Evolutionary conservation across 2,329 filamentous ascomycete species (phyloP).

Genomic region (Hypoxylon sp.): DNA sequence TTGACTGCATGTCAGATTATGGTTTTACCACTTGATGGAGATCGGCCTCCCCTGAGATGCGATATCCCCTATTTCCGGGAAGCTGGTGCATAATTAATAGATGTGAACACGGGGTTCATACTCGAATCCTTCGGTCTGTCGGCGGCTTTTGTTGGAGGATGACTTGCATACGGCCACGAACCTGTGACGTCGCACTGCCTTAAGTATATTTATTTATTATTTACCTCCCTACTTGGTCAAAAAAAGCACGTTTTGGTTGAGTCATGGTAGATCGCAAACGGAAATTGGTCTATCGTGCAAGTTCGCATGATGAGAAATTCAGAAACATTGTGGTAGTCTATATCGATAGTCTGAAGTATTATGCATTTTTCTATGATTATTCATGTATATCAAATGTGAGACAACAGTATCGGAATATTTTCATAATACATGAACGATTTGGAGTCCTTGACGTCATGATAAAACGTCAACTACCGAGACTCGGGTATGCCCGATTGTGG

Average conservation of each 20-base stretch:
- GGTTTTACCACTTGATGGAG: conserved; percentile 32
- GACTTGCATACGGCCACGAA: conserved; percentile 37
- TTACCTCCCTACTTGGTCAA: conserved; percentile 8
- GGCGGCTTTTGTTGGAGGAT: conserved; percentile 40
- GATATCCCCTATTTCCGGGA: conserved; percentile 34
- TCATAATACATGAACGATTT: neutral
- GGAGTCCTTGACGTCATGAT: conserved; percentile 36
- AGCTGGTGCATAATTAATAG: conserved; percentile 39
- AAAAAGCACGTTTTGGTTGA: conserved; percentile 9
- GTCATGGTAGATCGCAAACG: conserved; percentile 23
- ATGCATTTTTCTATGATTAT: conserved; percentile 21
- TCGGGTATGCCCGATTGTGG: conserved; percentile 6
- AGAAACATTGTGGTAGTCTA: conserved; percentile 34
- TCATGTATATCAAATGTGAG: conserved; percentile 5
- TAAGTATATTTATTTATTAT: conserved; percentile 23
- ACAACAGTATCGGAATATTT: conserved; percentile 24
- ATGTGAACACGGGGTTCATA: conserved; percentile 36
- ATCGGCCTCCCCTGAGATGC: conserved; percentile 20
- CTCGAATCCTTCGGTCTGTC: conserved; percentile 45
- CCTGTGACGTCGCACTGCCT: conserved; percentile 36
- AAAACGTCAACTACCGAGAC: neutral
- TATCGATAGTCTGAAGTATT: conserved; percentile 37
- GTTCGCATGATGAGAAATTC: conserved; percentile 10
- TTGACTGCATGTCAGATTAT: conserved; percentile 47
- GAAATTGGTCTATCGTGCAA: conserved; percentile 32